Evolutionary conservation across 805 yeast genomes (phyloP).

Genomic region (Yamadazyma takamatsuzukensis): DNA sequence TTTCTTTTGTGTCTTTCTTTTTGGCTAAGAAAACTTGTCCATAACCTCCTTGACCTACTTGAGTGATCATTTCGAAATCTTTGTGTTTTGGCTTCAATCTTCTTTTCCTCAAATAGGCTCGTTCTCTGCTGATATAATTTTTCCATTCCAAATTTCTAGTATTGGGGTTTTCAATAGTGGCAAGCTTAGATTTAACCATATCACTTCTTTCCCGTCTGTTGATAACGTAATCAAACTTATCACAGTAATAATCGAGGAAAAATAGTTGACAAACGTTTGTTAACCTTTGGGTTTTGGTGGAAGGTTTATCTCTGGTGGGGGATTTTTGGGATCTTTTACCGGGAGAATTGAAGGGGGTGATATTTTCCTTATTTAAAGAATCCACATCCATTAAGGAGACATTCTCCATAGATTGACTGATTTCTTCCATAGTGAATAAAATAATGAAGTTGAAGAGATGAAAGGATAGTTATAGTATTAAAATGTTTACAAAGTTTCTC

Average conservation of each 20-base stretch:
- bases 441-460: neutral
- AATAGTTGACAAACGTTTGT: conserved; percentile 92
- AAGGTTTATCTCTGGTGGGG: conserved; percentile 24
- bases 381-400: conserved; percentile 44
- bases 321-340: conserved; percentile 7
- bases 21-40: conserved; percentile 98
- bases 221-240: conserved; percentile 88
- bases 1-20: conserved; percentile 89
- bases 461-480: too few species aligned
- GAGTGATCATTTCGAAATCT: conserved; percentile 94
- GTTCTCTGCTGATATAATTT: conserved; percentile 77
- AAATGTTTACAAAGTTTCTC: too few species aligned
- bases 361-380: conserved; percentile 34
- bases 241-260: conserved; percentile 93
- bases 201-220: conserved; percentile 78
- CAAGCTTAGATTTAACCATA: conserved; percentile 60
- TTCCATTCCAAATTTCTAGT: conserved; percentile 56
- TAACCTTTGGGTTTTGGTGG: conserved; percentile 75
- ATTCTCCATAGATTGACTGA: conserved; percentile 42
- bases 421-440: conserved; percentile 22
- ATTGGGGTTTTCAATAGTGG: conserved; percentile 45
- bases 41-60: conserved; percentile 99
- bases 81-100: conserved; percentile 90
- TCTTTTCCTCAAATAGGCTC: conserved; percentile 80
- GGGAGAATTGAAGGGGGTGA: conserved; percentile 24